Percentiles rank a stretch among this genome's conserved stretches.
Evolutionary conservation across 129 eudicot genomes (phyloP).

Genomic region (Flaveria brownii): DNA sequence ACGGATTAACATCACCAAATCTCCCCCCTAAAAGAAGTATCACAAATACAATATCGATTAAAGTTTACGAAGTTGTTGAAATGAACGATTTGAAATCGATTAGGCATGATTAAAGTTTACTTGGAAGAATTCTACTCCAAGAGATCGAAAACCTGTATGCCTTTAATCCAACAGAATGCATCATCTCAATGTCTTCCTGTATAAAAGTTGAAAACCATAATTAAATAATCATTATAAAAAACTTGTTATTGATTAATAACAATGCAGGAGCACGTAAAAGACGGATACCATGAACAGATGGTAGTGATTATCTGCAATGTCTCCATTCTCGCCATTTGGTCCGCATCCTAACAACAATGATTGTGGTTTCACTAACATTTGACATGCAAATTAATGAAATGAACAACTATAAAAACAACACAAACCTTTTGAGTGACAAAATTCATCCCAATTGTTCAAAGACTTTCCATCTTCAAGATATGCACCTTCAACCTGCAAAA

Average conservation of each 20-base stretch:
- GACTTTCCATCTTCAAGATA: conserved; percentile 46
- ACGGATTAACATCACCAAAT: conserved; percentile 56
- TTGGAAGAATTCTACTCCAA: conserved; percentile 73
- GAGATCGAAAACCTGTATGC: conserved; percentile 65
- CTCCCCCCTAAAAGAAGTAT: conserved; percentile 54
- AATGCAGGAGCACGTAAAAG: neutral
- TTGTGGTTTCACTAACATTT: neutral
- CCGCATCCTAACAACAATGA: conserved; percentile 30
- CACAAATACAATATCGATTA: neutral
- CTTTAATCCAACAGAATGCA: conserved; percentile 55
- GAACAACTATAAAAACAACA: neutral
- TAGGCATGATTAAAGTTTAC: neutral
- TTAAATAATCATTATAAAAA: neutral
- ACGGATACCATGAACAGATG: conserved; percentile 63
- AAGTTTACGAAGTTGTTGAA: too few species aligned
- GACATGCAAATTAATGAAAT: neutral
- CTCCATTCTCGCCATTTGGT: conserved; percentile 48
- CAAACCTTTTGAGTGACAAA: conserved; percentile 41
- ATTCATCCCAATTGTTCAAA: conserved; percentile 63
- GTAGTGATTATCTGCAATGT: conserved; percentile 65
- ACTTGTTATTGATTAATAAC: too few species aligned
- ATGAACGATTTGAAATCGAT: neutral
- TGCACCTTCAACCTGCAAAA: conserved; percentile 66
- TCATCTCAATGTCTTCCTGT: conserved; percentile 66
- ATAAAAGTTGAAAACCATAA: neutral